These are phyloP conservation scores for Tricholoma sp. DNA, from an alignment of 768 basidiomycete species.

Conservation along the genomic window DNA sequence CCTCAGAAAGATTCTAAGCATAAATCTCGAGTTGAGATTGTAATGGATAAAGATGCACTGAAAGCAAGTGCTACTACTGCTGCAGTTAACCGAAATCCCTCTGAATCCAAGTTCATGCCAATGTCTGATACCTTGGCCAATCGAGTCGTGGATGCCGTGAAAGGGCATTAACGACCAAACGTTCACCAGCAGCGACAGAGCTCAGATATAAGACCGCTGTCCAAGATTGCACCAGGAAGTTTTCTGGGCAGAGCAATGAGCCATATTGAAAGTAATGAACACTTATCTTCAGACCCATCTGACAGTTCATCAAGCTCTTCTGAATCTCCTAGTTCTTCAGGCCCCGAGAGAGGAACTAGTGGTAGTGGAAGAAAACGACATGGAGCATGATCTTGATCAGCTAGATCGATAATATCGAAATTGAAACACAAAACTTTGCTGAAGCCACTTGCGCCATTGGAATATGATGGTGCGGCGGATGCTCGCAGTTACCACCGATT, in stretches of 20 bases:
- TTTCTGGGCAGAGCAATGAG: background rate
- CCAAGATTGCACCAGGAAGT: background rate
- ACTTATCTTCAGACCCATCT: background rate
- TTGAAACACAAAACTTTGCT: background rate
- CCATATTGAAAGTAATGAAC: background rate
- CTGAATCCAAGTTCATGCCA: background rate
- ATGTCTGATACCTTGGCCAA: background rate
- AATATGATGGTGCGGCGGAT: constrained; percentile 1
- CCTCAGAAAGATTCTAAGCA: too few species aligned
- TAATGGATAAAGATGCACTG: background rate
- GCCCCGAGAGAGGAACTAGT: background rate
- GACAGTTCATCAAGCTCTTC: background rate
- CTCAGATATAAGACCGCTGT: background rate
- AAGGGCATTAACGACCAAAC: background rate
- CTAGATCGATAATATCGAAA: background rate
- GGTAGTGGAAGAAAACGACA: background rate
- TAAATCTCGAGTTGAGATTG: background rate
- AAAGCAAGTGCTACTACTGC: background rate
- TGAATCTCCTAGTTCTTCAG: background rate
- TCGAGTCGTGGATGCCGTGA: background rate
- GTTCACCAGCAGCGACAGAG: background rate
- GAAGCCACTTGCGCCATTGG: background rate
- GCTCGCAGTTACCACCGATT: background rate
- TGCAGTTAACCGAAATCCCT: background rate
- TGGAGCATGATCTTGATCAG: background rate